Evolutionary conservation across 106 monocot species (phyloP).

Genomic region (Hemerocallis citrina): DNA sequence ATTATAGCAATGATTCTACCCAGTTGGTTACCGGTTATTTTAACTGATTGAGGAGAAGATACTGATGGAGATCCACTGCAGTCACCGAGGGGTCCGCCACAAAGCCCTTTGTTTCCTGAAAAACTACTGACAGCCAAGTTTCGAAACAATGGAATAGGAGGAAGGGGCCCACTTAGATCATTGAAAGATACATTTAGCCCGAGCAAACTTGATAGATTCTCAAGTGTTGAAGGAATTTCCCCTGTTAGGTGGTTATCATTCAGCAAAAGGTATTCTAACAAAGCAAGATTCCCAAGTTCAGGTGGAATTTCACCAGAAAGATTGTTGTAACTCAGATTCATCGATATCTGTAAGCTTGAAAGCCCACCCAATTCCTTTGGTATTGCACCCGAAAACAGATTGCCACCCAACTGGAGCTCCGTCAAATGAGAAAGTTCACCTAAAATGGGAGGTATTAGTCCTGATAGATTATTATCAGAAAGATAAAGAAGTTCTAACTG

Average conservation of each 20-base stretch:
- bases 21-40: constrained; percentile 14
- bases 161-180: constrained; percentile 73
- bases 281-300: constrained; percentile 77
- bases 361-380: constrained; percentile 68
- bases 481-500: constrained; percentile 72
- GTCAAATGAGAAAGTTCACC: constrained; percentile 77
- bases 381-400: constrained; percentile 64
- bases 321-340: constrained; percentile 90
- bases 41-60: constrained; percentile 8
- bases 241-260: constrained; percentile 80
- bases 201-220: constrained; percentile 71
- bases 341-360: constrained; percentile 77
- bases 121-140: constrained; percentile 64
- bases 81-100: constrained; percentile 59
- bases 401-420: constrained; percentile 85
- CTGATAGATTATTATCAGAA: constrained; percentile 69
- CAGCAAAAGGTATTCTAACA: constrained; percentile 61
- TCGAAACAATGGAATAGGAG: constrained; percentile 40
- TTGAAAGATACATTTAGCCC: constrained; percentile 82
- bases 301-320: constrained; percentile 64
- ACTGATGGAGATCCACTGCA: constrained; percentile 37
- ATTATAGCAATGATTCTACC: constrained; percentile 61
- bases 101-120: constrained; percentile 69
- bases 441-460: constrained; percentile 55
- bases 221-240: constrained; percentile 76